Evolutionary conservation across 805 yeast genomes (phyloP).

Genomic region (Wickerhamiella musiphila): DNA sequence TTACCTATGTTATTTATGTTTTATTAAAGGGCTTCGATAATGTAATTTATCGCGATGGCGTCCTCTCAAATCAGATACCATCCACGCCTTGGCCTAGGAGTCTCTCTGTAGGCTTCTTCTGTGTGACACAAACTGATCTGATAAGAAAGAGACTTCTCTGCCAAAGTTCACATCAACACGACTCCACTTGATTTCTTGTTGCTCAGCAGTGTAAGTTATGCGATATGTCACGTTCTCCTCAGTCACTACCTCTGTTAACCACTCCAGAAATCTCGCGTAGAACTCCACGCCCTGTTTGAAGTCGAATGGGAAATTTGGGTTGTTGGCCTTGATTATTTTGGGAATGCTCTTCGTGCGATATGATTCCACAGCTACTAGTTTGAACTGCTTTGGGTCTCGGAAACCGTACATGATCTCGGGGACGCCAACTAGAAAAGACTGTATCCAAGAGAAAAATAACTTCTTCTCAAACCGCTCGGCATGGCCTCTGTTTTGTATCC

Average conservation of each 20-base stretch:
- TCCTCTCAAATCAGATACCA: no score
- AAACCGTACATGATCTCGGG: constrained; percentile 73
- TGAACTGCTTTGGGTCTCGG: constrained; percentile 53
- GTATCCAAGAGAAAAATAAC: constrained; percentile 77
- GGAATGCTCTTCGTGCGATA: constrained; percentile 70
- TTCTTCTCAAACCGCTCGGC: constrained; percentile 52
- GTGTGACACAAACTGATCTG: constrained; percentile 13
- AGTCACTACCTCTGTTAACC: no score
- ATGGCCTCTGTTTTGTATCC: constrained; percentile 37
- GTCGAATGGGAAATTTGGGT: no score
- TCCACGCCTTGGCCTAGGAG: no score
- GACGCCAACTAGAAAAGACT: constrained; percentile 75
- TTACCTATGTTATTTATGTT: no score
- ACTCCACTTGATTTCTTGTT: constrained; percentile 1
- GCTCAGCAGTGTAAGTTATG: no score
- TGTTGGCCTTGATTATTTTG: constrained; percentile 13
- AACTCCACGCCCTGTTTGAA: no score
- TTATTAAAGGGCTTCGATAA: no score
- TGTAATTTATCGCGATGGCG: no score
- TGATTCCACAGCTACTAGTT: constrained; percentile 55
- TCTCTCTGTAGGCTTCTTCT: no score
- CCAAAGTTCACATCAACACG: neutral
- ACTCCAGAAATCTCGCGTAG: no score
- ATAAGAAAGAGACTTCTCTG: constrained; percentile 10
- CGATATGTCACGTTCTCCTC: no score